Evolutionary conservation across 2,329 filamentous ascomycete genomes (phyloP), one percentile per base, ranked within the genome.

Genomic region (Rhytidhysteron rufulum): DNA sequence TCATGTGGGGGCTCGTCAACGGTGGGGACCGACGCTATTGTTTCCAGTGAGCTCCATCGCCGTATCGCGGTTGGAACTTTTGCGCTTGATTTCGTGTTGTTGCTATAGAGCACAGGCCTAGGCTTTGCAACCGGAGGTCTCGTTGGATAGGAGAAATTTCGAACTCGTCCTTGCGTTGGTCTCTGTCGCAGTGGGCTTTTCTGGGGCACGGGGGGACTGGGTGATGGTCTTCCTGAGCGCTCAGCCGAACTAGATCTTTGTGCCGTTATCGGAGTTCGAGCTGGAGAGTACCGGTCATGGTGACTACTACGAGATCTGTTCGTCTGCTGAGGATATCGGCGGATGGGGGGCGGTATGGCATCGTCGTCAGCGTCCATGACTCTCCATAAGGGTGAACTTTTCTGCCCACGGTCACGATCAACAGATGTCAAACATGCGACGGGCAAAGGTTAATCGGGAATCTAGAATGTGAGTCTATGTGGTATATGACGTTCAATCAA

Each of bases 1-100:
- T 3, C 19, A 13, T 16, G 19, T 24, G 2, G 49, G n/a, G n/a
- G n/a, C n/a, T n/a, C 51, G 13, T 43, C 38, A 5, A 47, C 51
- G 8, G 53, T 60, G 11, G 47, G 53, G 25, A 62, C 58, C 3
- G 55, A 61, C 13, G 51, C 50, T 36, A 62, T 62, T 4, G 59
- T 62, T 36, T 62, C 59, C 18, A 61, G 39, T 1, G 59, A 62
- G 6, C 55, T 58, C 39, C 53, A 54, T 37, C 45, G 47, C 4
- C 50, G 42, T 16, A 60, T 34, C 27, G 48, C 49, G 7, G 44
- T 44, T 15, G 53, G 54, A 13, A 58, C 24, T 27, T 27, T 27
- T 8, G 24, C 38, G 21, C 49, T 53, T 42, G 43, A 49, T 31
- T 53, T 52, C 34, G 34, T 47, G 11, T 34, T 40, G n/a, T n/a